Evolutionary conservation across 257 asterid genomes (phyloP), one percentile per base, ranked within the genome.

Genomic region (Solanum sejunctum): DNA sequence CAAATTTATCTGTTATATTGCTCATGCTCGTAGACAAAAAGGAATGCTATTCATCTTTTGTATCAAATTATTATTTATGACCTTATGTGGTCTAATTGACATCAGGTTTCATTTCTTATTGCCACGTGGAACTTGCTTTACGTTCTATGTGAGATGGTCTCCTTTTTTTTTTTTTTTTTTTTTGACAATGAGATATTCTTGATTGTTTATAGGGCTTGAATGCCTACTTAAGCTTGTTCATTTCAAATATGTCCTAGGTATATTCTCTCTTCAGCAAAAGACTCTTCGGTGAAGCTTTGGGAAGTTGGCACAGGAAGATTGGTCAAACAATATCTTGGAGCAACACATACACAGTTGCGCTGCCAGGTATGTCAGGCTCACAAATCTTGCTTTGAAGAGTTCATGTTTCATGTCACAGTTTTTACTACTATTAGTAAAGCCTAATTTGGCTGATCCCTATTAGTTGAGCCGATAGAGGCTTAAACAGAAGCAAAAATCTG

Each of bases 221-320:
- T 77, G 63, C 43, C 16, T 77, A 23, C 47, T 77, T 23, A 77
- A 77, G 63, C 63, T 77, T 77, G 82, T 26, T 75, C 23, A 75
- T 75, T 73, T 26, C 43, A 75, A 75, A 77, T 15, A 17, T 86
- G 85, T 80, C 57, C 60, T 89, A 94, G 98, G 92, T 94, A 91
- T 84, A 87, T 94, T 43, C 95, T 92, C 57, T 94, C 97, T 72
- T 90, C 94, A 49, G 96, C 96, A 86, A 94, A 93, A 89, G 96
- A 94, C 91, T 93, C 97, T 79, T 85, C 83, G 20, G 94, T 94
- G 85, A 94, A 94, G 89, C 92, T 94, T 41, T 94, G 98, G 98
- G 97, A 94, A 77, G 93, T 92, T 81, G 93, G 94, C 75, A 89
- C 94, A 12, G 96, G 97, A 83, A 91, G 90, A 87, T 83, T 93